Evolutionary conservation across 1,284 basidiomycete genomes (phyloP), one percentile per base, ranked within the genome.

Genomic region (Chiua sp.): DNA sequence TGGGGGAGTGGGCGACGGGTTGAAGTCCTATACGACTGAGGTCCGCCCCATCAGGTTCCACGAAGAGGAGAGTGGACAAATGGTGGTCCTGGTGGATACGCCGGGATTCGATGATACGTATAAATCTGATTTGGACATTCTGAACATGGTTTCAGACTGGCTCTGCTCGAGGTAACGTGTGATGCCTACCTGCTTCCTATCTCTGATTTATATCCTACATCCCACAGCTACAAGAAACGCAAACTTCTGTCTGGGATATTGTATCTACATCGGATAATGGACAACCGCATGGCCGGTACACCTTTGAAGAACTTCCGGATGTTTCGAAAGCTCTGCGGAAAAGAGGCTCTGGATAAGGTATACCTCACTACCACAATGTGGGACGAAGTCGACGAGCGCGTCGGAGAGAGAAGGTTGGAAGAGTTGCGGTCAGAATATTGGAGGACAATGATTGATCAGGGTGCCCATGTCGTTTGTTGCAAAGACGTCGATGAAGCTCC

Each of bases 191-290:
- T 4, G 11, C 22, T 37, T 51, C 46, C 56, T 48, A 12, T 28
- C 4, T 12, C 4, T 42, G 26, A 56, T 18, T 18, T 32, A 7
- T 48, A 13, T 32, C 12, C 37, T 28, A 42, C 20, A 12, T 51
- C 32, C 30, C 12, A 44, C 46, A 80, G 77, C 39, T 73, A 78
- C 57, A 63, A 74, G 53, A 62, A 70, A 35, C 72, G 73, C 60
- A 35, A 33, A 39, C 47, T 71, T 28, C 65, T 81, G 7, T 67
- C 73, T 18, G 82, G 82, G 1, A 71, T 84, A 54, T 73, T 84
- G n/a, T 84, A 83, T 65, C 67, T 81, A 57, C 82, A 84, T 59
- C 75, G 78, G 18, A 84, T 84, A 55, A 77, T 79, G 26, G 81
- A 83, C 63, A 74, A 73, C 63, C 75, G 80, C 7, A 70, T 83